phyloP scores from a whole-genome alignment of 2,329 filamentous ascomycete genomes.

The Myriangium duriaei region DNA sequence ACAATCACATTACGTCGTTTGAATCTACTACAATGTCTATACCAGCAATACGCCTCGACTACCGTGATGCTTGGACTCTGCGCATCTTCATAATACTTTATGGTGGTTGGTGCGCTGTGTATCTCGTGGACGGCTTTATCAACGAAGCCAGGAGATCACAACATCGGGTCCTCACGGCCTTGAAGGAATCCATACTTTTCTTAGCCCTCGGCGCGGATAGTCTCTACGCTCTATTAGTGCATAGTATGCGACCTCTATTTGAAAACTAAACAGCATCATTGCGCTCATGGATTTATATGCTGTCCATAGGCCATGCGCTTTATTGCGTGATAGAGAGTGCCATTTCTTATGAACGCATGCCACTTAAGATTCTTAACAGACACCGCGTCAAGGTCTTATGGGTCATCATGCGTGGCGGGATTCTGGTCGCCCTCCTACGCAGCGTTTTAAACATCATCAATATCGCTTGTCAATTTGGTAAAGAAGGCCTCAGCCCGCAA shows the following conservation, averaged over 20 bases:
- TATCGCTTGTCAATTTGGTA: not conserved
- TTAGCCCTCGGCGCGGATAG: not conserved
- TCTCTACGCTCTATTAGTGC: not conserved
- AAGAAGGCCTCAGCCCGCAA: not conserved
- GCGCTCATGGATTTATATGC: not conserved
- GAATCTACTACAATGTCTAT: too few relatives aligned
- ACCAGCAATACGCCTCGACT: not conserved
- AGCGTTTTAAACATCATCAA: not conserved
- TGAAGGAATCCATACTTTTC: not conserved
- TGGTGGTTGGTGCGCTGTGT: not conserved
- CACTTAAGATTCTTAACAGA: not conserved
- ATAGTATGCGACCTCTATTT: not conserved
- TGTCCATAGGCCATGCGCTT: not conserved
- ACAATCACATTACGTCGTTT: too few relatives aligned
- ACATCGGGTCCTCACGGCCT: not conserved
- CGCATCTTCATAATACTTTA: not conserved
- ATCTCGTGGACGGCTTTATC: not conserved
- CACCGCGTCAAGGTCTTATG: not conserved
- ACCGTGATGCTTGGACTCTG: not conserved
- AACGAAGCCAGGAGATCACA: not conserved
- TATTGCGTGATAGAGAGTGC: not conserved
- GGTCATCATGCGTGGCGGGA: not conserved
- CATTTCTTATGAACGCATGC: not conserved
- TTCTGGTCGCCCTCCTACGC: not conserved
- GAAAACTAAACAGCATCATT: not conserved